phyloP scores from a whole-genome alignment of 352 stramenopile genomes.

The Pythium plurisporium region DNA sequence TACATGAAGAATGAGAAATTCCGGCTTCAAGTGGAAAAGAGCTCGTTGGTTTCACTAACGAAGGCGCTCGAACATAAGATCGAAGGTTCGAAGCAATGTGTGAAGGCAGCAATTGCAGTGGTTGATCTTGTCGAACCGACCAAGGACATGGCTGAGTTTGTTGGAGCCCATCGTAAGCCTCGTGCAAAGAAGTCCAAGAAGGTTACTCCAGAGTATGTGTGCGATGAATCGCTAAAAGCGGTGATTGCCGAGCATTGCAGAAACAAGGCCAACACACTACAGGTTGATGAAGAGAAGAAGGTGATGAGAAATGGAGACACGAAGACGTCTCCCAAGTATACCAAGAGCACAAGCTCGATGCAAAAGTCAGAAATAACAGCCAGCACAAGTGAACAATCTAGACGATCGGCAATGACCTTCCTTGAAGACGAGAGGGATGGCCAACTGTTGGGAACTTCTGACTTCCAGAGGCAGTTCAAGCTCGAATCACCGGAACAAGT shows the following conservation, averaged over 20 bases:
- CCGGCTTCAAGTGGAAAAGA: conserved; percentile 76
- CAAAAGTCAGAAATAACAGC: neutral
- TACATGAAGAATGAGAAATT: conserved; percentile 89
- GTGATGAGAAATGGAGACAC: neutral
- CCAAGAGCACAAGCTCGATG: conserved; percentile 7
- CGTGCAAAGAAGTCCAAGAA: conserved; percentile 37
- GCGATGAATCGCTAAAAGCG: conserved; percentile 48
- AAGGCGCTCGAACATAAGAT: conserved; percentile 72
- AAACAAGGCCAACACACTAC: conserved; percentile 8
- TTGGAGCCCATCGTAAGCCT: conserved; percentile 42
- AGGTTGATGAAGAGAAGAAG: conserved; percentile 14
- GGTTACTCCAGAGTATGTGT: conserved; percentile 39
- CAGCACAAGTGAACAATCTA: neutral
- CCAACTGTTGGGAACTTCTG: conserved; percentile 49
- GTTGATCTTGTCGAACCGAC: conserved; percentile 55
- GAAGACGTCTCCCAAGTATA: conserved; percentile 8
- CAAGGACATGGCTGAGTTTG: conserved; percentile 63
- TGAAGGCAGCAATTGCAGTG: conserved; percentile 31
- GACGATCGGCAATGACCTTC: conserved; percentile 1
- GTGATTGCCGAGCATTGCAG: conserved; percentile 48
- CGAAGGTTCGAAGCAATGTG: conserved; percentile 28
- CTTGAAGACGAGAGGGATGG: conserved; percentile 38
- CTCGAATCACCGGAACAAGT: conserved; percentile 69
- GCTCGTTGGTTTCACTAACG: conserved; percentile 58
- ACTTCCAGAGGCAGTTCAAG: conserved; percentile 85